A percentile compares a stretch with the other conserved stretches of the same genome.
phyloP scores from a whole-genome alignment of 129 eudicot species.

The Flaveria brownii region DNA sequence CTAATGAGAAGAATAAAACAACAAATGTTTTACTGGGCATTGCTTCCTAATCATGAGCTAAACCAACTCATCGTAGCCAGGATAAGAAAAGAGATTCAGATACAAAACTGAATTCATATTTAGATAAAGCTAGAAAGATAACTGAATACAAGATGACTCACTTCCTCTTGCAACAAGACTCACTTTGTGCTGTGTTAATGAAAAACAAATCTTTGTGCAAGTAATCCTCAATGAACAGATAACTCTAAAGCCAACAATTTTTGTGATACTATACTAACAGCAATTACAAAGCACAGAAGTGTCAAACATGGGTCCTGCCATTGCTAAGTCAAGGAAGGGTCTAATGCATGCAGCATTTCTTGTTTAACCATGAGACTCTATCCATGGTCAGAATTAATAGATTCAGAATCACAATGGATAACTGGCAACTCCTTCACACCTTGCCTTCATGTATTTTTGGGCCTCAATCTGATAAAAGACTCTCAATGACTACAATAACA shows the following conservation, averaged over 20 bases:
- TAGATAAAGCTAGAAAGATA: background rate
- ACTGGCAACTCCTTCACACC: constrained; percentile 2
- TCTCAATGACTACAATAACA: background rate
- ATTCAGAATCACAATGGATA: background rate
- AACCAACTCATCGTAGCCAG: background rate
- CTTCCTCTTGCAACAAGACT: background rate
- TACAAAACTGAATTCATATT: background rate
- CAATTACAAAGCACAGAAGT: background rate
- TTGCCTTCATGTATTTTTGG: background rate
- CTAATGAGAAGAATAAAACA: background rate
- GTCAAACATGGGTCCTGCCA: background rate
- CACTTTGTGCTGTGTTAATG: background rate
- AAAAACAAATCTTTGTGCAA: background rate
- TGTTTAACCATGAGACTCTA: background rate
- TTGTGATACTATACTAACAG: background rate
- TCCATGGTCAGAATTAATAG: background rate
- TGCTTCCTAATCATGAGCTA: background rate
- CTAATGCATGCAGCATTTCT: constrained; percentile 13
- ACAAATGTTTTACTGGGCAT: background rate
- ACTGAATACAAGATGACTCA: background rate
- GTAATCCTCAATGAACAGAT: background rate
- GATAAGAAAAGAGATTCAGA: background rate
- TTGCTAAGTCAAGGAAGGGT: background rate
- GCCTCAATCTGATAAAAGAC: background rate
- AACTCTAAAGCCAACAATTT: background rate